A percentile compares a stretch with the other conserved stretches of the same genome.
phyloP scores from a whole-genome alignment of 78 protist genomes.

The slime mould (Dictyostelium discoideum) region DNA sequence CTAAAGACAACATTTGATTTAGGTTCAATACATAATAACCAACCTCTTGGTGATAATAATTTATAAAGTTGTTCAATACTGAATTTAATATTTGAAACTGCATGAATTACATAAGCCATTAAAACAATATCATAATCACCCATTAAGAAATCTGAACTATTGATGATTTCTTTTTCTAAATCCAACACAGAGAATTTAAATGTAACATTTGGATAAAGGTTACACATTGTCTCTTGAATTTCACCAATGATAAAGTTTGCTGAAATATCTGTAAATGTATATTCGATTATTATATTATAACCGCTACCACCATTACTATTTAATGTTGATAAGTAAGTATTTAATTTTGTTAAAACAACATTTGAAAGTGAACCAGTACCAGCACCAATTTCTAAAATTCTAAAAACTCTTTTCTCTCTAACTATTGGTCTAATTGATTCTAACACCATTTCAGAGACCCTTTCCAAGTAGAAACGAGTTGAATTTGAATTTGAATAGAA shows the following conservation, averaged over 20 bases:
- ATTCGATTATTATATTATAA: background rate
- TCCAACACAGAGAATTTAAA: slow-evolving; percentile 15
- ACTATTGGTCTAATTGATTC: background rate
- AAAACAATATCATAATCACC: slow-evolving; percentile 30
- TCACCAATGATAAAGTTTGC: background rate
- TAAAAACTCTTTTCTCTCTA: background rate
- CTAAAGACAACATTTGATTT: background rate
- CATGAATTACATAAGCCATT: slow-evolving; percentile 67
- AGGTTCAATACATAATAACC: slow-evolving; percentile 39
- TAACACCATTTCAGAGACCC: background rate
- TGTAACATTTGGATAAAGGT: background rate
- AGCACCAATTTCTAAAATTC: slow-evolving; percentile 66
- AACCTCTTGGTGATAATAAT: slow-evolving; percentile 37
- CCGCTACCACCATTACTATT: background rate
- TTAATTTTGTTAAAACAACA: background rate
- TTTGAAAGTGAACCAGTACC: slow-evolving; percentile 47
- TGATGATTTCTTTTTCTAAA: slow-evolving; percentile 1
- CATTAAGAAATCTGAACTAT: background rate
- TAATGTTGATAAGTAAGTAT: background rate
- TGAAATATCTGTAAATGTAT: slow-evolving; percentile 54
- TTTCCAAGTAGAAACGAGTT: slow-evolving; percentile 8
- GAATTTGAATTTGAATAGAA: slow-evolving; percentile 24
- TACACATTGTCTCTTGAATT: background rate
- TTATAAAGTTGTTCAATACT: background rate
- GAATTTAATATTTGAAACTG: background rate